These are phyloP conservation scores for Camellia granthamiana DNA, from an alignment of 148 eudicot genomes.

Conservation along the genomic window DNA sequence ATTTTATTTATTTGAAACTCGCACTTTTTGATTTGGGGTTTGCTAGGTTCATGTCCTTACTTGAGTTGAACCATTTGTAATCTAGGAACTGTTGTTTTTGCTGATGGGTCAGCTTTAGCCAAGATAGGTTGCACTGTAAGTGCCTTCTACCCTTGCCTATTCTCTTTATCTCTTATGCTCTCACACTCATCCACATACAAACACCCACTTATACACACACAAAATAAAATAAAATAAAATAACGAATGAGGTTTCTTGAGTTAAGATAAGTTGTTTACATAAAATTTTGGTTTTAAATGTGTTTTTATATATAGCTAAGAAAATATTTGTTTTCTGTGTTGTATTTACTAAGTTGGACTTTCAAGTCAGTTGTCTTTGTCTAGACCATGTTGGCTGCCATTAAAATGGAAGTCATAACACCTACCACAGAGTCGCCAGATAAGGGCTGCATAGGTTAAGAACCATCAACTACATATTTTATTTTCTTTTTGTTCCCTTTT, in stretches of 20 bases:
- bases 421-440: slow-evolving; percentile 69
- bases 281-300: not conserved
- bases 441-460: slow-evolving; percentile 76
- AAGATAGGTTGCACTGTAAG: slow-evolving; percentile 90
- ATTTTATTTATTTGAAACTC: not conserved
- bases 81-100: slow-evolving; percentile 89
- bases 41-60: not conserved
- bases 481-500: not conserved
- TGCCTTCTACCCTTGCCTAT: not conserved
- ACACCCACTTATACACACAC: no score
- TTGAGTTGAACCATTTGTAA: not conserved
- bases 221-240: not conserved
- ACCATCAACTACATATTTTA: not conserved
- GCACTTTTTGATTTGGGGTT: not conserved
- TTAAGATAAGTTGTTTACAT: not conserved
- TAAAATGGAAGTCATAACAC: slow-evolving; percentile 92
- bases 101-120: slow-evolving; percentile 85
- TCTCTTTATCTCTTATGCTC: not conserved
- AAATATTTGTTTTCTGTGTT: not conserved
- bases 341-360: not conserved
- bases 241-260: not conserved
- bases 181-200: not conserved
- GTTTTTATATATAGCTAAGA: not conserved
- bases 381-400: slow-evolving; percentile 92
- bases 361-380: not conserved